Base-by-base conservation (phyloP, 148 eudicot species). In the Chenopodium berlandieri region DNA sequence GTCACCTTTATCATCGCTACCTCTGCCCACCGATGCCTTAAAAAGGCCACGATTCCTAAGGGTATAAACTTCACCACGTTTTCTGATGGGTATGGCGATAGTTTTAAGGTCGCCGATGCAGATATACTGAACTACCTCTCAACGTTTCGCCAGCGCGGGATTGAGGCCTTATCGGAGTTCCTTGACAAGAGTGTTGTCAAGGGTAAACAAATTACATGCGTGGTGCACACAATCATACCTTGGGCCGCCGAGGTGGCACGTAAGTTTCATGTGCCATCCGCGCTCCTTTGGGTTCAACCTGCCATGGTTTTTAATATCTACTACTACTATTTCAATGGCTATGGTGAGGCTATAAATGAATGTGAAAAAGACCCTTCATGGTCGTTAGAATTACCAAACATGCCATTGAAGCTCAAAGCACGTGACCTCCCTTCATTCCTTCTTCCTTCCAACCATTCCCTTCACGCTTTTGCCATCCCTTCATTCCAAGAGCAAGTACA, bases 181-280 rank as follows among this genome's bases (percentile, higher is more conserved):
- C 72, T 93, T 30, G 73, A 56, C 2, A 67, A 83, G 22, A 84
- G 88, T 16, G 75, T 80, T 1, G 80, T 31, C 4, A 82, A 89
- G 37, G 93, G 94, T 27, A 84, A 75, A 0, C 87, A 84, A 0
- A 68, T 92, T 27, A 88, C 92, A 23, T 88, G 91, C 64, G 50
- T 90, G 64, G 90, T 88, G 75, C 86, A 91, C 87, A 85, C 91
- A 0, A 79, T 86, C 9, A 78, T 91, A 14, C 88, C 93, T 0
- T 94, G 94, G 94, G 92, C 87, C 0, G 84, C 86, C 1, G 79
- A 79, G 71, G 91, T 92, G 86, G 93, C 94, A 10, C 87, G 88
- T 76, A 83, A 71, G 3, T 70, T 62, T 60, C 79, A 86, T 76
- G 48, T 91, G 70, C 92, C 94, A 2, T 82, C 85, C 0, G 87